Evolutionary conservation across 805 yeast genomes (phyloP), one percentile per base, ranked within the genome.

Genomic region (Monosporozyma siamensis): DNA sequence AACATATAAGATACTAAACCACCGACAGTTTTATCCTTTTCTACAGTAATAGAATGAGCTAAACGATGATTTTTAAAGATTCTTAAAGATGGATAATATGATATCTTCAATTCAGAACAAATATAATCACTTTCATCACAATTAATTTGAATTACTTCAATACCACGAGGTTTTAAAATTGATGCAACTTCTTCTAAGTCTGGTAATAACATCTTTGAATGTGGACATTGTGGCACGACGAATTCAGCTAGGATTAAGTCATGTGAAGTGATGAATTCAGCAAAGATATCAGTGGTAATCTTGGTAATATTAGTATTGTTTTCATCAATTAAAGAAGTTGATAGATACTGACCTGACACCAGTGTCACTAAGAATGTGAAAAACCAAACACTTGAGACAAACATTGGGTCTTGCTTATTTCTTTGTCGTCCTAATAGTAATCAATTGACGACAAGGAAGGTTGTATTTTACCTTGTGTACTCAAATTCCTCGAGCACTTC

Each of bases 181-280:
- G 89, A 85, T 38, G 95, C 95, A 38, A 95, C 95, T 51, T 72
- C 64, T 39, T 76, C 67, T 50, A 73, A 82, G 63, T 86, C 80
- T 17, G 94, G 94, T 7, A 85, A 90, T 48, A 86, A 65, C 39
- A 73, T 74, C 71, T 87, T 83, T 69, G 97, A 89, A 69, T 89
- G 90, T 9, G 95, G 95, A 71, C 96, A 89, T 97, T 97, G 89
- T 61, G 97, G 95, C 10, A 94, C 94, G 62, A 81, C 85, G 66
- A 86, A 86, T 65, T 86, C 95, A 17, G 89, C 82, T 43, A 86
- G 66, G 14, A 84, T 90, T 52, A 88, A 70, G 31, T 88, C 85
- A 68, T 87, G 81, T 42, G 72, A 75, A 35, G 68, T 67, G 51
- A 90, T 65, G 64, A 83, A 86, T 10, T 70, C 63, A 44, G 75